These are phyloP conservation scores for Amesomyces nigricolor DNA, from an alignment of 2,329 filamentous ascomycete species.

Conservation along the genomic window DNA sequence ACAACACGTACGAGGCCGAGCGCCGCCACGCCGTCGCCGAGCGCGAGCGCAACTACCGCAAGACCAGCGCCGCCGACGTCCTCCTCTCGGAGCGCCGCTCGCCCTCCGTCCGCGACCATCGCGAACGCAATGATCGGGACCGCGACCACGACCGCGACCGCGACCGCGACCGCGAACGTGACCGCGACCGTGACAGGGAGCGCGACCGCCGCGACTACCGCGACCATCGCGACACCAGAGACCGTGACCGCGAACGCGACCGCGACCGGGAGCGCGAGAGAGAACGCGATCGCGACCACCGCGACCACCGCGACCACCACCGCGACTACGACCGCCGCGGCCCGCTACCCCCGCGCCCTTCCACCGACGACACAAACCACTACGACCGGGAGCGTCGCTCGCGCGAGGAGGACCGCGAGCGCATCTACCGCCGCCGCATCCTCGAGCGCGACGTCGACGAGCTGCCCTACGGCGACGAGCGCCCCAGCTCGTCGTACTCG, in stretches of 20 bases:
- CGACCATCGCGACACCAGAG: slow-evolving; percentile 35
- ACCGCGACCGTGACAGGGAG: slow-evolving; percentile 34
- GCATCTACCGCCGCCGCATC: slow-evolving; percentile 72
- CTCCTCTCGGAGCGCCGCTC: slow-evolving; percentile 50
- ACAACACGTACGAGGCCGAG: slow-evolving; percentile 91
- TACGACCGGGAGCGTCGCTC: slow-evolving; percentile 86
- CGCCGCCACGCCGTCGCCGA: slow-evolving; percentile 89
- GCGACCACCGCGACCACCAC: slow-evolving; percentile 12
- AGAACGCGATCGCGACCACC: slow-evolving; percentile 32
- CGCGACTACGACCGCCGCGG: slow-evolving; percentile 42
- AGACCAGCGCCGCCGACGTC: slow-evolving; percentile 63
- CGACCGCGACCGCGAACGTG: slow-evolving; percentile 29
- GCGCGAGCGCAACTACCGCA: slow-evolving; percentile 88
- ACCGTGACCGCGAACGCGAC: slow-evolving; percentile 34
- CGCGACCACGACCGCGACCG: slow-evolving; percentile 27
- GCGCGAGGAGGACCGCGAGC: slow-evolving; percentile 84
- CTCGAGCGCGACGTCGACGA: slow-evolving; percentile 74
- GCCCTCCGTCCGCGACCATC: slow-evolving; percentile 37
- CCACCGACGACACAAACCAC: slow-evolving; percentile 50
- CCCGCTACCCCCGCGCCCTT: slow-evolving; percentile 43
- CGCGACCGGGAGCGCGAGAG: slow-evolving; percentile 31
- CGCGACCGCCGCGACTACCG: slow-evolving; percentile 35
- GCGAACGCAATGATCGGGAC: slow-evolving; percentile 36
- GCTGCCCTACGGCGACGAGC: slow-evolving; percentile 81
- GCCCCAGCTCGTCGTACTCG: slow-evolving; percentile 42